Conservation (phyloP, 306 rosid genomes). For the Vigna unguiculata region DNA sequence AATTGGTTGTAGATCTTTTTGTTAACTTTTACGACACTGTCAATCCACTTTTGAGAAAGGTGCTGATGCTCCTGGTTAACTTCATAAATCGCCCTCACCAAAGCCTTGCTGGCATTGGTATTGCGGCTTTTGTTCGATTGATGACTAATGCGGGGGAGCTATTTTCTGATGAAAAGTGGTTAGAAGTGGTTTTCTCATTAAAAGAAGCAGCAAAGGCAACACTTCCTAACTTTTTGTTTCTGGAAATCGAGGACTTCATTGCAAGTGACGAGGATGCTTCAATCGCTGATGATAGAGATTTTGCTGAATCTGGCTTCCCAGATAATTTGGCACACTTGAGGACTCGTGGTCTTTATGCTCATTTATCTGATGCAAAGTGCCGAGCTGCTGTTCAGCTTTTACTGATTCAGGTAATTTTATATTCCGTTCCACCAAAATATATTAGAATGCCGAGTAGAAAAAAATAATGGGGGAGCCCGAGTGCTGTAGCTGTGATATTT, state of each 20-base stretch:
- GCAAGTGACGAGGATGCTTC: conserved; percentile 54
- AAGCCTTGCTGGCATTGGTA: conserved; percentile 97
- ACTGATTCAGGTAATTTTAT: conserved; percentile 84
- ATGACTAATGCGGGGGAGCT: conserved; percentile 96
- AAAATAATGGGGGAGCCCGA: conserved; percentile 16
- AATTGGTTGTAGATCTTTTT: conserved; percentile 93
- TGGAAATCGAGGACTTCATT: conserved; percentile 55
- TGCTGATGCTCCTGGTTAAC: conserved; percentile 88
- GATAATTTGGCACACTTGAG: conserved; percentile 60
- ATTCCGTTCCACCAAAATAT: conserved; percentile 16
- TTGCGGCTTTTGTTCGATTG: conserved; percentile 97
- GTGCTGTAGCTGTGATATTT: conserved; percentile 18
- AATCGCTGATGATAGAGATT: conserved; percentile 59
- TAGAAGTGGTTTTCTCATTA: conserved; percentile 84
- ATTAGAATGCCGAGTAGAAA: conserved; percentile 9
- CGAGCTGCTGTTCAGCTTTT: conserved; percentile 97
- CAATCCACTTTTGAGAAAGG: conserved; percentile 92
- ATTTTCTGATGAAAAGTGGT: conserved; percentile 96
- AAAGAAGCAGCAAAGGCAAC: conserved; percentile 91
- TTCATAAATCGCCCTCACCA: conserved; percentile 98
- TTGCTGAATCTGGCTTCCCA: conserved; percentile 54
- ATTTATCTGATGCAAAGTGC: conserved; percentile 79
- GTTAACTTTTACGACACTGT: conserved; percentile 89
- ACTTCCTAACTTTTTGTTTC: conserved; percentile 80
- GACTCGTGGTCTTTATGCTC: conserved; percentile 58